Evolutionary conservation across 495 filamentous ascomycete species (phyloP).

Genomic region (Annulohypoxylon stygium): DNA sequence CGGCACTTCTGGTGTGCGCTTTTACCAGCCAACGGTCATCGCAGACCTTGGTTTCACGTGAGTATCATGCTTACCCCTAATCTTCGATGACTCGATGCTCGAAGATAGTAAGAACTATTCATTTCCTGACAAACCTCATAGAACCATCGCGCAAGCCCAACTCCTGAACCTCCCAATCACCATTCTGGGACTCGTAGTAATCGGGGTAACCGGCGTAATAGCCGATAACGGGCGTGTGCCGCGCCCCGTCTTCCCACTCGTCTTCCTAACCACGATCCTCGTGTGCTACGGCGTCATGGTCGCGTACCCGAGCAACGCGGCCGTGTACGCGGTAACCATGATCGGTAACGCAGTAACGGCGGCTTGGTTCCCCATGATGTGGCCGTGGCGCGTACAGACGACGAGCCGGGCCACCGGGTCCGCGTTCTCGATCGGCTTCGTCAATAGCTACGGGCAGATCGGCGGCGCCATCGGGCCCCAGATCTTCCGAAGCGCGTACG

Average conservation of each 20-base stretch:
- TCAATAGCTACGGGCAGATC: slow-evolving; percentile 59
- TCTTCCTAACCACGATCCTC: slow-evolving; percentile 58
- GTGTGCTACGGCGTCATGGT: slow-evolving; percentile 58
- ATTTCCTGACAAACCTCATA: slow-evolving; percentile 28
- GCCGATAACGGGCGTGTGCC: slow-evolving; percentile 59
- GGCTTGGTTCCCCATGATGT: slow-evolving; percentile 61
- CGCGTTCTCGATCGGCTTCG: slow-evolving; percentile 61
- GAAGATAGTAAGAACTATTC: too few relatives aligned
- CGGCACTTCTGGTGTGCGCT: slow-evolving; percentile 58
- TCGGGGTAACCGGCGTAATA: slow-evolving; percentile 55
- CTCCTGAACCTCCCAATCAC: slow-evolving; percentile 58
- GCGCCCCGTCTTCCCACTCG: slow-evolving; percentile 57
- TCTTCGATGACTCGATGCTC: neutral
- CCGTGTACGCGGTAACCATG: slow-evolving; percentile 58
- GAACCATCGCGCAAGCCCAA: slow-evolving; percentile 56
- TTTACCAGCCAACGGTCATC: slow-evolving; percentile 61
- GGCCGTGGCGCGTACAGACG: slow-evolving; percentile 60
- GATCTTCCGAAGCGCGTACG: slow-evolving; percentile 53
- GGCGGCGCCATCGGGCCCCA: slow-evolving; percentile 55
- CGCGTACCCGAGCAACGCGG: slow-evolving; percentile 57
- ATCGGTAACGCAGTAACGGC: slow-evolving; percentile 55
- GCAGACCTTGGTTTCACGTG: slow-evolving; percentile 59
- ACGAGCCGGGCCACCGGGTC: slow-evolving; percentile 59
- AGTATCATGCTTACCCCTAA: slow-evolving; percentile 19
- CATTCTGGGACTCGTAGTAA: slow-evolving; percentile 53